Base-by-base conservation (phyloP, 345 rosid species). In the Eucalyptus cladocalyx region DNA sequence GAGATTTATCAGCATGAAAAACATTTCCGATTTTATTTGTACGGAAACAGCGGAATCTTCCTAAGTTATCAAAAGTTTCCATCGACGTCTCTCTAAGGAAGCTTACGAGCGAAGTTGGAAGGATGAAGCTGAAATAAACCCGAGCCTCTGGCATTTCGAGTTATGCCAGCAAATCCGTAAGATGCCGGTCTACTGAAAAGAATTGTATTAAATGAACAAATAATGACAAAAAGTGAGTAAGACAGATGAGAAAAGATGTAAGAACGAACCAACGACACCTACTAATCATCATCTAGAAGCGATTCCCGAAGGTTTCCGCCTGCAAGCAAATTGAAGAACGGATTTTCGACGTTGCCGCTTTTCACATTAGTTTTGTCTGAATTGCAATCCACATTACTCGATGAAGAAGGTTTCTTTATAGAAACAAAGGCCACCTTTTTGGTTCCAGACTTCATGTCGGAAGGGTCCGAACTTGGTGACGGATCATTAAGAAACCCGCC, bases 351-450 rank as follows among this genome's bases (percentile, higher is more conserved):
- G 23, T 76, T 91, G 49, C 88, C 88, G 6, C 80, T 81, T 51
- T 89, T 91, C 67, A 69, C 90, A 80, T 48, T 69, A 34, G 50
- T 50, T 58, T 88, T 91, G 90, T 89, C 92, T 5, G 62, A 47
- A 72, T 87, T 90, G 51, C 89, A 81, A 87, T 88, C 93, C 32
- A 30, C 90, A 69, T 76, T 76, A 40, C 30, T 21, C 47, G 93
- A 92, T 42, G 91, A 88, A 16, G 88, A 92, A 80, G 93, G 94
- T 91, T 93, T 93, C 91, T 94, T 95, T 48, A 95, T 91, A 0
- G 95, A 92, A 87, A 96, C 92, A 89, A 95, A 97, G n/a, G 99
- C 97, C 89, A 96, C 97, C 87, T 92, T 91, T 86, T 87, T 92
- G 16, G 92, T 62, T 87, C 47, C 17, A 40, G 85, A 0, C 47